These are phyloP conservation scores for Annulohypoxylon maeteangense DNA, from an alignment of 495 filamentous ascomycete genomes.

Conservation along the genomic window DNA sequence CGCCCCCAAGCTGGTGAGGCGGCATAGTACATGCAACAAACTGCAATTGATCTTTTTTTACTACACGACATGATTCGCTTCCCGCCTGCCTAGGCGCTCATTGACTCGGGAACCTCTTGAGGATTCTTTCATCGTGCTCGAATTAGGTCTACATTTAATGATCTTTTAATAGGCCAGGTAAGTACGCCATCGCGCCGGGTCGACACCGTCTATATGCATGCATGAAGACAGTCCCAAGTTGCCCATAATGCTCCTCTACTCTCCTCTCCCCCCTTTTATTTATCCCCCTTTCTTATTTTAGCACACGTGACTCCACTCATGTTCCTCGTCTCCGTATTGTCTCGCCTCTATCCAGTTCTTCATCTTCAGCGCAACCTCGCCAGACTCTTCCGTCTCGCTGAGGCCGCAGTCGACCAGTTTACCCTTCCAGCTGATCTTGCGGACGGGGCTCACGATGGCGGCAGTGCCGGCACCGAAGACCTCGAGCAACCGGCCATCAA, in stretches of 20 bases:
- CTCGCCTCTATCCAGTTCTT: slow-evolving; percentile 96
- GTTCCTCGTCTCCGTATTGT: slow-evolving; percentile 92
- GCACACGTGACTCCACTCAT: slow-evolving; percentile 77
- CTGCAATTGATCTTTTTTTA: slow-evolving; percentile 39
- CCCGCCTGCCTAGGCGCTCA: not conserved
- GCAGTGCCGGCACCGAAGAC: slow-evolving; percentile 95
- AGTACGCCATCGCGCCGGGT: slow-evolving; percentile 37
- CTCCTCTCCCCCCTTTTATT: not conserved
- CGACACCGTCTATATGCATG: slow-evolving; percentile 25
- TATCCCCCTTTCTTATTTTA: slow-evolving; percentile 24
- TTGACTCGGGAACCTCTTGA: not conserved
- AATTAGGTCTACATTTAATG: slow-evolving; percentile 17
- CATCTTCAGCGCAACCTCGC: slow-evolving; percentile 83
- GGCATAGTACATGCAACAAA: slow-evolving; percentile 26
- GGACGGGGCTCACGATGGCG: slow-evolving; percentile 82
- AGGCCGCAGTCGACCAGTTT: slow-evolving; percentile 81
- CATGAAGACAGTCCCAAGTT: slow-evolving; percentile 3
- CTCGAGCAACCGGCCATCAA: slow-evolving; percentile 88
- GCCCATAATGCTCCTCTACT: not conserved
- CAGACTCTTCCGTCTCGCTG: slow-evolving; percentile 80
- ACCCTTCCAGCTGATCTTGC: slow-evolving; percentile 86
- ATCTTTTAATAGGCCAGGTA: slow-evolving; percentile 28
- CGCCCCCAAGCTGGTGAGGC: slow-evolving; percentile 30
- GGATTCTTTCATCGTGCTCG: not conserved
- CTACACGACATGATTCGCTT: not conserved